Evolutionary conservation across 768 basidiomycete species (phyloP), one percentile per base, ranked within the genome.

Genomic region (Podaxis sp.): DNA sequence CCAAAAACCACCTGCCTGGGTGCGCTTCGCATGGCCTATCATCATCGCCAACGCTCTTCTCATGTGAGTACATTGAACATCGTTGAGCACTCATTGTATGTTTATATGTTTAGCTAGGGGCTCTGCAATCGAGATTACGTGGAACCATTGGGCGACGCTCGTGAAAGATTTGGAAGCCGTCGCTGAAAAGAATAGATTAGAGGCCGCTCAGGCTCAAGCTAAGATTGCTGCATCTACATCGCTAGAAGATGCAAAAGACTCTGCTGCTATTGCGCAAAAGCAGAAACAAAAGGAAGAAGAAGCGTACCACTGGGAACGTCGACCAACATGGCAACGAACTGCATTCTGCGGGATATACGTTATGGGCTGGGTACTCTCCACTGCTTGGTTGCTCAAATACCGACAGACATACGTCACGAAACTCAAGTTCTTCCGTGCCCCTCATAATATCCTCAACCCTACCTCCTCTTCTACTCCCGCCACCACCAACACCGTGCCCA

Each of bases 291-390:
- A 33, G 30, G 8, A 33, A n/a, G 24, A 40, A 7, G 56, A 64
- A 13, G 37, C 57, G 24, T 61, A 70, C 20, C 54, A 64, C 44
- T 75, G 72, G 59, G 66, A 66, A 28, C 65, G 70, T 33, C 74
- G 76, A n/a, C 75, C 76, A 4, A 59, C 62, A 38, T 77, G 74
- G 74, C 75, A 77, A 60, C 71, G 76, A 12, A 58, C 71, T 15
- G 71, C 69, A 22, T 67, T 76, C 12, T 76, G 72, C 55, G 56
- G 66, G 4, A 68, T 70, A 28, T 74, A 76, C 58, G 65, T 74
- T n/a, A 58, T 56, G 73, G 75, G 52, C 66, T 72, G 62, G 75
- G 72, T 41, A 58, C 66, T 64, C 72, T 74, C 41, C 70, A 66
- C 51, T 71, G 72, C 6, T 65, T 77, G 26, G 59, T 74, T 24